Percentiles rank a stretch among this genome's conserved stretches.
Evolutionary conservation across 495 filamentous ascomycete genomes (phyloP).

Genomic region (Bathelium albidoporum): DNA sequence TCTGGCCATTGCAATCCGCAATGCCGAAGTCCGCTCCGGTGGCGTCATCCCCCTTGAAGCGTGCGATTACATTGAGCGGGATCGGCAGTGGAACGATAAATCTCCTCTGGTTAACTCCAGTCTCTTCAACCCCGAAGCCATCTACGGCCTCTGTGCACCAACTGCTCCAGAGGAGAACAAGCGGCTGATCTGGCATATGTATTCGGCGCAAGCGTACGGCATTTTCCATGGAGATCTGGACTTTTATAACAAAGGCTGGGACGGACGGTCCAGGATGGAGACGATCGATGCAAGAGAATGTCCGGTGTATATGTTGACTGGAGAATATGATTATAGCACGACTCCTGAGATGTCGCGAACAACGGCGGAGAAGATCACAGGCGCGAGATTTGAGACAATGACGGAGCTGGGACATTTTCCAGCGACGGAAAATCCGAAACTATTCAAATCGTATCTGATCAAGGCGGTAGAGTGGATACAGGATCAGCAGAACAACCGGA

Average conservation of each 20-base stretch:
- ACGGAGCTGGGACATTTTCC: conserved; percentile 31
- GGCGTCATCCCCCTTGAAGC: conserved; percentile 34
- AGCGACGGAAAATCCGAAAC: conserved; percentile 29
- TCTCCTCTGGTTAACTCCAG: conserved; percentile 22
- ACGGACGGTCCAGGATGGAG: conserved; percentile 29
- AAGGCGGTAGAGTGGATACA: conserved; percentile 1
- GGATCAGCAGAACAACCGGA: background rate
- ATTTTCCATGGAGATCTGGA: conserved; percentile 38
- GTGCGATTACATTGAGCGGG: conserved; percentile 20
- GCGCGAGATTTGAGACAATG: conserved; percentile 32
- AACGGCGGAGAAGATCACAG: conserved; percentile 34
- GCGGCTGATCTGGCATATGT: conserved; percentile 34
- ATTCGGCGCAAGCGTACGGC: conserved; percentile 35
- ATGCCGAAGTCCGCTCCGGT: conserved; percentile 31
- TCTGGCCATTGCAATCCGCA: conserved; percentile 31
- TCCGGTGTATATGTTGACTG: conserved; percentile 37
- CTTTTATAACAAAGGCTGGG: conserved; percentile 37
- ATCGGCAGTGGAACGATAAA: conserved; percentile 22
- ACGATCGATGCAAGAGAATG: conserved; percentile 33
- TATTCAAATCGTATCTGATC: conserved; percentile 13
- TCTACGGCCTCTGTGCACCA: conserved; percentile 35
- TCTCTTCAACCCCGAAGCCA: conserved; percentile 35
- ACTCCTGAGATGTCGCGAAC: conserved; percentile 32
- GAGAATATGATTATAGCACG: conserved; percentile 37
- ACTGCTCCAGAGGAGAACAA: conserved; percentile 30